Conservation (phyloP, 2,329 filamentous ascomycete genomes). For the Fusarium tupiense region DNA sequence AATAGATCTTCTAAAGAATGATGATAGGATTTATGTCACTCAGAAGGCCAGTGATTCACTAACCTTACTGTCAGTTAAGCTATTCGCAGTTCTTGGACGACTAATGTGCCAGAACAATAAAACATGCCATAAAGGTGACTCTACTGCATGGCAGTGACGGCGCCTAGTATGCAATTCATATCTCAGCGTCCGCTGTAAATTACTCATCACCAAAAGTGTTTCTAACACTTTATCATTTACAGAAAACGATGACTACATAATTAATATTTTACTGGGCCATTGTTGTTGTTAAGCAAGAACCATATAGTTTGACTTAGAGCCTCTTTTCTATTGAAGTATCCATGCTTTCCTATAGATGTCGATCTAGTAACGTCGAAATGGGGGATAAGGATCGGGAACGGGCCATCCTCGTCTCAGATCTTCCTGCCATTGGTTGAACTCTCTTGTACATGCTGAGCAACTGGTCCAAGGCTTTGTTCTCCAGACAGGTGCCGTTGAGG, state of each 20-base stretch:
- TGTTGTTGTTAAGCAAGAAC: accelerated
- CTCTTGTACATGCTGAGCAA: not conserved
- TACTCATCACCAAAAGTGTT: too few relatives aligned
- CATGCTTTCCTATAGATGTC: accelerated
- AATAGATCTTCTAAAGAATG: not conserved
- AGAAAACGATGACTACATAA: too few relatives aligned
- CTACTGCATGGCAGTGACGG: not conserved
- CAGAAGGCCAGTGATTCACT: accelerated
- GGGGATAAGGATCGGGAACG: not conserved
- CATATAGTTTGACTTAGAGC: too few relatives aligned
- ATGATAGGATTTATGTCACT: not conserved
- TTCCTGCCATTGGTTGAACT: not conserved
- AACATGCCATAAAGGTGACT: not conserved
- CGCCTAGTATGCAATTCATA: accelerated
- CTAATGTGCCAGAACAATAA: too few relatives aligned
- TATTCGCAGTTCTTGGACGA: accelerated
- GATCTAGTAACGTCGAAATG: not conserved
- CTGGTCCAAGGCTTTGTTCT: not conserved
- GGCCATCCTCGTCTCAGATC: not conserved
- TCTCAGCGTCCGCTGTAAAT: too few relatives aligned
- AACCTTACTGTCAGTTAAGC: accelerated
- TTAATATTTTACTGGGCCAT: too few relatives aligned
- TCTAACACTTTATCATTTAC: not conserved
- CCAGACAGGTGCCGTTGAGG: not conserved
- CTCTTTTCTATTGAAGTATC: not conserved